Percentiles rank a stretch among this genome's conserved stretches.
Conservation (phyloP, 495 filamentous ascomycete genomes). For the Pyrenula aspistea region DNA sequence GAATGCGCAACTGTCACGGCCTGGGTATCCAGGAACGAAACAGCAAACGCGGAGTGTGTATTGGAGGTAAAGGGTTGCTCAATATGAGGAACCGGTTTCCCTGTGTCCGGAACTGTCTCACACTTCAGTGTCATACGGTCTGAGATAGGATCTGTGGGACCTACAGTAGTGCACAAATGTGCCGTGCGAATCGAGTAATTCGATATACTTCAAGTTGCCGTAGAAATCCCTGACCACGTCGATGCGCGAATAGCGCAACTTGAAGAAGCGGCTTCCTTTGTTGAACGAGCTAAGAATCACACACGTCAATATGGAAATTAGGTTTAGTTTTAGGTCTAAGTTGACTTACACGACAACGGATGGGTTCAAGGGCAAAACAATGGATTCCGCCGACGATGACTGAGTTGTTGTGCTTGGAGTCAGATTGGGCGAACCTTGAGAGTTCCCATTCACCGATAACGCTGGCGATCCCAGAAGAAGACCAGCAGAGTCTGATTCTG, state of each 20-base stretch:
- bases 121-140: not conserved
- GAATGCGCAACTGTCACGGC: constrained; percentile 29
- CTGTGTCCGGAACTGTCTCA: constrained; percentile 28
- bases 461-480: not conserved
- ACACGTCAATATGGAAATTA: no score
- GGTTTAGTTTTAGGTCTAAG: no score
- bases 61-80: constrained; percentile 27
- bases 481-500: not conserved
- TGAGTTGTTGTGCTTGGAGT: not conserved
- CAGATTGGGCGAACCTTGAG: not conserved
- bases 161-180: not conserved
- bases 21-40: constrained; percentile 34
- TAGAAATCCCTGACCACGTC: constrained; percentile 29
- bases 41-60: constrained; percentile 21
- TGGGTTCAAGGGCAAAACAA: not conserved
- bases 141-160: not conserved
- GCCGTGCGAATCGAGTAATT: constrained; percentile 26
- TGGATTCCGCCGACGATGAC: not conserved
- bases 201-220: constrained; percentile 25
- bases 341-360: not conserved
- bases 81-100: constrained; percentile 31
- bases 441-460: not conserved
- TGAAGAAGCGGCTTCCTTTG: constrained; percentile 26
- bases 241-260: constrained; percentile 29
- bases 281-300: constrained; percentile 34